These are phyloP conservation scores for Dimargaris verticillata DNA, from an alignment of 192 early-diverging fungal species.

Conservation along the genomic window DNA sequence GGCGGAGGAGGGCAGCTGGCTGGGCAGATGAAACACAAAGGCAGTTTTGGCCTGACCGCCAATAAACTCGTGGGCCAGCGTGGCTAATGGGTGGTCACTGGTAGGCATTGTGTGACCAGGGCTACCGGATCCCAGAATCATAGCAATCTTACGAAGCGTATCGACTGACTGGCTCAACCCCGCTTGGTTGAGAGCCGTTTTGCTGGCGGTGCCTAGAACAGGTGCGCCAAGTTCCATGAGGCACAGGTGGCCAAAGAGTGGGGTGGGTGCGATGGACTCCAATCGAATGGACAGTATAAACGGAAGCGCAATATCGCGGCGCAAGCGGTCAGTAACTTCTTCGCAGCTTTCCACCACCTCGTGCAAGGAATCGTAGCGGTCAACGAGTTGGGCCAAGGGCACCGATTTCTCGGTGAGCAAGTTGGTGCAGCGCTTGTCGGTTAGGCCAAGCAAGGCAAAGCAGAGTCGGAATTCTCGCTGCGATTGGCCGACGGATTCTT, in stretches of 20 bases:
- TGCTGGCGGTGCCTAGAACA: not conserved
- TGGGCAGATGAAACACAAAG: conserved; percentile 10
- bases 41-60: conserved; percentile 9
- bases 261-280: not conserved
- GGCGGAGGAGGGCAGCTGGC: not conserved
- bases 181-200: too few relatives aligned
- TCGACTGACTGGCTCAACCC: not conserved
- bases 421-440: conserved; percentile 9
- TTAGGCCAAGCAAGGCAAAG: conserved; percentile 3
- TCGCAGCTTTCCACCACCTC: not conserved
- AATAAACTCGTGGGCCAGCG: not conserved
- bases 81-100: not conserved
- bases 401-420: not conserved
- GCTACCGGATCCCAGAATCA: not conserved
- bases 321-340: conserved; percentile 6
- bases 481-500: not conserved
- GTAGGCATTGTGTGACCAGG: not conserved
- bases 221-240: conserved; percentile 4
- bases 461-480: not conserved
- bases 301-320: not conserved
- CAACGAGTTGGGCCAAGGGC: not conserved
- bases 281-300: conserved; percentile 8
- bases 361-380: not conserved
- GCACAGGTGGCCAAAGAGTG: conserved; percentile 3
- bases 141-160: not conserved